phyloP scores from a whole-genome alignment of 2,329 filamentous ascomycete genomes.

The Metarhizium brunneum region DNA sequence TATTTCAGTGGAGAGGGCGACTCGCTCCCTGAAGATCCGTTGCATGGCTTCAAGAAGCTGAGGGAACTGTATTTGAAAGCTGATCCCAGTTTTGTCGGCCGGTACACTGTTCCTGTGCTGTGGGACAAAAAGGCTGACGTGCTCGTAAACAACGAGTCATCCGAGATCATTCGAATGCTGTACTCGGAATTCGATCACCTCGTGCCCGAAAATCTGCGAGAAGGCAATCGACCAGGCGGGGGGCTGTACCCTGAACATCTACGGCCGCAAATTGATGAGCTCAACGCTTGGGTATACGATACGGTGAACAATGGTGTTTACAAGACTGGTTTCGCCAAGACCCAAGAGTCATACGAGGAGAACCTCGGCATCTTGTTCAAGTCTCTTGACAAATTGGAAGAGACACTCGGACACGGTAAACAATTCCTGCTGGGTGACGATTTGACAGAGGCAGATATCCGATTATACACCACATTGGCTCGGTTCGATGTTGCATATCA shows the following conservation, averaged over 20 bases:
- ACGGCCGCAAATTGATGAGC: slow-evolving; percentile 47
- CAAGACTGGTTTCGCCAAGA: too few relatives aligned
- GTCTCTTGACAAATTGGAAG: too few relatives aligned
- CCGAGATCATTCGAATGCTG: slow-evolving; percentile 24
- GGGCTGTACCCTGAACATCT: slow-evolving; percentile 49
- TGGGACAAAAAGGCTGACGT: slow-evolving; percentile 59
- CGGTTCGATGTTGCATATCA: slow-evolving; percentile 64
- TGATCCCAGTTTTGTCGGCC: slow-evolving; percentile 56
- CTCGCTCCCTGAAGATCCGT: too few relatives aligned
- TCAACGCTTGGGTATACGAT: slow-evolving; percentile 60
- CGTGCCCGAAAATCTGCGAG: slow-evolving; percentile 29
- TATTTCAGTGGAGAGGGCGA: too few relatives aligned
- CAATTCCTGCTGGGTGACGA: too few relatives aligned
- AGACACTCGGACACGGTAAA: too few relatives aligned
- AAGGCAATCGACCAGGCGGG: slow-evolving; percentile 36
- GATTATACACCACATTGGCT: slow-evolving; percentile 56
- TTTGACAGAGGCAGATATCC: slow-evolving; percentile 39
- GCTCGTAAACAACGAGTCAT: slow-evolving; percentile 77
- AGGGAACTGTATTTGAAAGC: slow-evolving; percentile 33
- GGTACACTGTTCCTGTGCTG: slow-evolving; percentile 66
- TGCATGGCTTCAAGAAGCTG: too few relatives aligned
- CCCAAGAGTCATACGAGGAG: too few relatives aligned
- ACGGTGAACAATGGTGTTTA: slow-evolving; percentile 22
- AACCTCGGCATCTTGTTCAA: too few relatives aligned
- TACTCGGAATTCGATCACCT: too few relatives aligned